These are phyloP conservation scores for Lecanoromycetidae sp. DNA, from an alignment of 2,329 filamentous ascomycete genomes.

Conservation along the genomic window DNA sequence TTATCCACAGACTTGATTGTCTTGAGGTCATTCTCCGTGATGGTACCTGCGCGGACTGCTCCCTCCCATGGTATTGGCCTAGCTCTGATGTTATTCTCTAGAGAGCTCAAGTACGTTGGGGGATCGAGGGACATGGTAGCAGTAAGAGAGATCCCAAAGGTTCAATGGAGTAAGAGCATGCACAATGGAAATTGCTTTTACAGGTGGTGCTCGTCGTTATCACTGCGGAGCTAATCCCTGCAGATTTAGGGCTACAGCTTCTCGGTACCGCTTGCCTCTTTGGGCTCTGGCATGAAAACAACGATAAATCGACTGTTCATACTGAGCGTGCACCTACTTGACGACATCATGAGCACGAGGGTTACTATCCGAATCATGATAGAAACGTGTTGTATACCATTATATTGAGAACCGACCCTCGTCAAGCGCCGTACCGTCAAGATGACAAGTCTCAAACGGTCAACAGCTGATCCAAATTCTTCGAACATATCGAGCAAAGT, in stretches of 20 bases:
- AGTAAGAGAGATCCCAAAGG: background rate
- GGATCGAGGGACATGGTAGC: constrained; percentile 74
- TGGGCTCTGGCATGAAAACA: background rate
- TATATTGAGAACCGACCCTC: background rate
- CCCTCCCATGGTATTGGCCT: constrained; percentile 97
- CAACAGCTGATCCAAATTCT: constrained; percentile 42
- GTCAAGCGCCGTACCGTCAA: constrained; percentile 12
- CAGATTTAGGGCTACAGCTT: background rate
- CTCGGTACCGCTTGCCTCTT: constrained; percentile 4
- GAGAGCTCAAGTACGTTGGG: constrained; percentile 72
- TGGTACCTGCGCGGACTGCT: constrained; percentile 80
- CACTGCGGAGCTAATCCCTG: background rate
- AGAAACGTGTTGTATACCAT: too few species aligned
- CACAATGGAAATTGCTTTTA: too few species aligned
- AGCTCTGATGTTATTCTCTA: constrained; percentile 94
- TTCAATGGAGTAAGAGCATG: too few species aligned
- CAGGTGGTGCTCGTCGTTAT: too few species aligned
- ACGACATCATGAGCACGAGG: background rate
- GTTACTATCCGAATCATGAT: too few species aligned
- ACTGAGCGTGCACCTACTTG: background rate
- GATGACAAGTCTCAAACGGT: constrained; percentile 55
- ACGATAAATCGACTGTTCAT: background rate
- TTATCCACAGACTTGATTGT: constrained; percentile 97
- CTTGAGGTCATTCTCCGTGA: constrained; percentile 85
- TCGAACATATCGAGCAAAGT: constrained; percentile 87